Evolutionary conservation across 352 stramenopile species (phyloP), one percentile per base, ranked within the genome.

Genomic region (Phytophthora kernoviae): DNA sequence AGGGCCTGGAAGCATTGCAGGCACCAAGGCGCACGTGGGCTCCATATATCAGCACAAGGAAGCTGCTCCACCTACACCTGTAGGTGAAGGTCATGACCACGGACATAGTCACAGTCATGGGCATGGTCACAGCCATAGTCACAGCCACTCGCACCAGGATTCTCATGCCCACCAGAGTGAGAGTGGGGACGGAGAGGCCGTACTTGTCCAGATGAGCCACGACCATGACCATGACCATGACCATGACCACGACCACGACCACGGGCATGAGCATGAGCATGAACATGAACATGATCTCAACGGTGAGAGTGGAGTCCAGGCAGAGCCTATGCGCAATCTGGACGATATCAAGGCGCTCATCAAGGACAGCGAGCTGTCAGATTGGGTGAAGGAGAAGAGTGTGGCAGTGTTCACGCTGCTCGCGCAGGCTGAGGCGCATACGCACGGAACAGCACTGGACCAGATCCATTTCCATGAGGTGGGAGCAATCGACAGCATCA

Each of bases 391-490:
- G 47, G 75, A 82, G 37, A 89, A 93, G 48, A 97, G 93, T 54
- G 82, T 98, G 21, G 67, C 72, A 9, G 83, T 95, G 5, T 99
- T 99, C 78, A 91, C 79, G 5, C 77, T 88, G 17, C 72, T 99
- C 21, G 97, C 96, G 3, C 68, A 96, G 51, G 94, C 97, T 1
- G 97, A 99, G 64, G 94, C 96, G 20, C 75, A 91, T 24, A 98
- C 94, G 27, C 97, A 99, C 70, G 95, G 96, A 32, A 94, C 94
- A 22, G 78, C 79, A 4, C 59, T 98, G 22, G 91, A 99, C 10
- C 64, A 84, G 58, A 96, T 99, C 45, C 96, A 99, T 68, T 99
- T 99, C 73, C 97, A 99, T 70, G 97, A 99, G 74, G 97, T 99
- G 5, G 97, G 97, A 20, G 93, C 96, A 15, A 96, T 99, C 60